These are phyloP conservation scores for Neurospora intermedia DNA, from an alignment of 495 filamentous ascomycete species.

Conservation along the genomic window DNA sequence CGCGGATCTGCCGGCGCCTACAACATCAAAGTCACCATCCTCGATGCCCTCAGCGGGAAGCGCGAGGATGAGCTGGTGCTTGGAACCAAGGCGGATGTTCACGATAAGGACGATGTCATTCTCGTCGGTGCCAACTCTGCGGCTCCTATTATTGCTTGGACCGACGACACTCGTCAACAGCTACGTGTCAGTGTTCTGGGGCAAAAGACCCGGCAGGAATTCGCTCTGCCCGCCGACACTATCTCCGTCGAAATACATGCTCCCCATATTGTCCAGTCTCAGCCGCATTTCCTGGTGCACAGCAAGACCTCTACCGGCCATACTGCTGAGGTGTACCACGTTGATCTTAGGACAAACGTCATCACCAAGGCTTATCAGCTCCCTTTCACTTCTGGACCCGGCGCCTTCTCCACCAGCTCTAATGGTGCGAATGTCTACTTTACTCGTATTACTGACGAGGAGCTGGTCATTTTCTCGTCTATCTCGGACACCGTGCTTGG, in stretches of 20 bases:
- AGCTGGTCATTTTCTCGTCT: slow-evolving; percentile 65
- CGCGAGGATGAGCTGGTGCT: slow-evolving; percentile 54
- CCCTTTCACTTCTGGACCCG: slow-evolving; percentile 54
- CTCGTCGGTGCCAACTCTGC: slow-evolving; percentile 78
- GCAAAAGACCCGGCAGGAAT: slow-evolving; percentile 49
- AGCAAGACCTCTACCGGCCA: slow-evolving; percentile 59
- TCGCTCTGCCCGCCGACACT: slow-evolving; percentile 47
- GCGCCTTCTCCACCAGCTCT: slow-evolving; percentile 69
- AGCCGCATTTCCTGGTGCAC: slow-evolving; percentile 76
- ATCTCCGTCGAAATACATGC: slow-evolving; percentile 62
- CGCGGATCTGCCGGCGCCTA: slow-evolving; percentile 56
- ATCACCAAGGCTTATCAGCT: slow-evolving; percentile 67
- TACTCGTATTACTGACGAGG: slow-evolving; percentile 61
- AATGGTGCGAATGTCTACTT: slow-evolving; percentile 79
- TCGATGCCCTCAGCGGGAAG: slow-evolving; percentile 62
- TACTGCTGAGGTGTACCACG: slow-evolving; percentile 78
- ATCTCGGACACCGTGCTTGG: slow-evolving; percentile 63
- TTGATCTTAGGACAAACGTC: slow-evolving; percentile 54
- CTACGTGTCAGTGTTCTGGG: slow-evolving; percentile 77
- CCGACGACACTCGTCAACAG: slow-evolving; percentile 53
- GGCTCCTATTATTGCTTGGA: slow-evolving; percentile 72
- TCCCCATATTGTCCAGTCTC: slow-evolving; percentile 54
- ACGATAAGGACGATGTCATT: slow-evolving; percentile 54
- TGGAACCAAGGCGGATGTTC: slow-evolving; percentile 62
- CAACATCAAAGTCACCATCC: slow-evolving; percentile 59